Evolutionary conservation across 257 asterid species (phyloP).

Genomic region (Avicennia marina): DNA sequence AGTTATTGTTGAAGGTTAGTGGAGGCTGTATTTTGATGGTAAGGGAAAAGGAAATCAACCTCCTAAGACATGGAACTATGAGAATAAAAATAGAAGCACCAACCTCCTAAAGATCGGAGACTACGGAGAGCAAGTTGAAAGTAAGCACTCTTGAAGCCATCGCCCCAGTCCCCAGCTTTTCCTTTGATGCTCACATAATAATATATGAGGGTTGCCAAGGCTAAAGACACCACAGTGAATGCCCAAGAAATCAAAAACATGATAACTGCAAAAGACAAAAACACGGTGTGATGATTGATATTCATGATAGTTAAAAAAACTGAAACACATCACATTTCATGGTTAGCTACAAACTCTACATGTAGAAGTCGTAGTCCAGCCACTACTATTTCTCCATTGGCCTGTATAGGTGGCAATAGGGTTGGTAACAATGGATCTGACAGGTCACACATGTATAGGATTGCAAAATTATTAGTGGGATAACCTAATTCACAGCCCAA

Average conservation of each 20-base stretch:
- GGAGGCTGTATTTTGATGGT: too few species aligned
- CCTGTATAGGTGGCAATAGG: neutral
- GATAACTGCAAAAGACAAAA: slow-evolving; percentile 58
- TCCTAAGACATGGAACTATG: slow-evolving; percentile 5
- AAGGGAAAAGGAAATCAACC: too few species aligned
- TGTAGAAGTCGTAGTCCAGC: neutral
- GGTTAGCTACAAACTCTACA: neutral
- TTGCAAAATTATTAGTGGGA: neutral
- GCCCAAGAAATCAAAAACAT: slow-evolving; percentile 98
- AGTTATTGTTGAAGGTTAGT: too few species aligned
- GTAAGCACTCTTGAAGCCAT: slow-evolving; percentile 98
- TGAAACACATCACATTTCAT: neutral
- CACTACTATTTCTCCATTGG: neutral
- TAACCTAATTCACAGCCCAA: too few species aligned
- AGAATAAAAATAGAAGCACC: slow-evolving; percentile 21
- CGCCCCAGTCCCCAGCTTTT: slow-evolving; percentile 99
- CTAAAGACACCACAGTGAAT: slow-evolving; percentile 90
- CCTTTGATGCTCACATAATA: slow-evolving; percentile 95
- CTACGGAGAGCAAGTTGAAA: slow-evolving; percentile 99
- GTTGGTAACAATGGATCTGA: slow-evolving; percentile 2
- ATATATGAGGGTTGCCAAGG: slow-evolving; percentile 90
- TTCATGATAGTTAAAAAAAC: slow-evolving; percentile 2
- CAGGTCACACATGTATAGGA: neutral
- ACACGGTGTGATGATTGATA: neutral
- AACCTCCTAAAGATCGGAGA: slow-evolving; percentile 97